Evolutionary conservation across 1,139 yeast genomes (phyloP).

Genomic region (Protomyces pachydermus): DNA sequence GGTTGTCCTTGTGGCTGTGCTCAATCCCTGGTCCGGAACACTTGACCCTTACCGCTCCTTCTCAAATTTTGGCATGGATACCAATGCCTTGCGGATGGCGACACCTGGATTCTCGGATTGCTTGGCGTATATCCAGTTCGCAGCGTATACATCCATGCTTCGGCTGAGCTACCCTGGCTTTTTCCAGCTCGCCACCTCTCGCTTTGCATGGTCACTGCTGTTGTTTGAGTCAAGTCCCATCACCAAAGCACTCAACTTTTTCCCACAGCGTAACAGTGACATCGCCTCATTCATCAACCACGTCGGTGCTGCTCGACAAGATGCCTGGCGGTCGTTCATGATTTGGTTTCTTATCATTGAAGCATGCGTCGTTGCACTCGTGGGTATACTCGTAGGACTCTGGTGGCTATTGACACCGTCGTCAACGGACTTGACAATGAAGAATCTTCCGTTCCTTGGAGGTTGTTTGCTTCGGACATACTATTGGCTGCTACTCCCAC

Average conservation of each 20-base stretch:
- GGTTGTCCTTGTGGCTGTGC: slow-evolving; percentile 43
- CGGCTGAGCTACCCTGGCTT: slow-evolving; percentile 61
- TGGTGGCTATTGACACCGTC: slow-evolving; percentile 21
- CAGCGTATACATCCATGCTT: slow-evolving; percentile 54
- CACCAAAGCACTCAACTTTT: slow-evolving; percentile 25
- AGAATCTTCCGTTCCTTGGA: slow-evolving; percentile 20
- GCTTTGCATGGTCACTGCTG: slow-evolving; percentile 43
- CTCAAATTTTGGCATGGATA: slow-evolving; percentile 55
- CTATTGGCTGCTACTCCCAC: slow-evolving; percentile 37
- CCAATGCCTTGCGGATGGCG: slow-evolving; percentile 51
- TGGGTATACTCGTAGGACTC: slow-evolving; percentile 3
- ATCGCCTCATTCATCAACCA: slow-evolving; percentile 34
- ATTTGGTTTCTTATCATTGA: slow-evolving; percentile 38
- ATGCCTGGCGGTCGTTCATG: slow-evolving; percentile 41
- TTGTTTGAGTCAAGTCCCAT: slow-evolving; percentile 36
- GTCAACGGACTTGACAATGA: slow-evolving; percentile 10
- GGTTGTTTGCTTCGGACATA: slow-evolving; percentile 16
- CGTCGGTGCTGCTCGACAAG: slow-evolving; percentile 35
- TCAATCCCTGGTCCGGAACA: slow-evolving; percentile 43
- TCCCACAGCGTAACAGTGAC: slow-evolving; percentile 32
- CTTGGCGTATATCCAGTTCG: slow-evolving; percentile 53
- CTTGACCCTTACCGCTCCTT: slow-evolving; percentile 57
- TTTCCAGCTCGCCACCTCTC: slow-evolving; percentile 51
- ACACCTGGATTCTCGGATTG: slow-evolving; percentile 54
- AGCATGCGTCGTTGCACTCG: slow-evolving; percentile 28